These are phyloP conservation scores for Calonectria pauciramosa DNA, from an alignment of 2,329 filamentous ascomycete genomes.

Conservation along the genomic window DNA sequence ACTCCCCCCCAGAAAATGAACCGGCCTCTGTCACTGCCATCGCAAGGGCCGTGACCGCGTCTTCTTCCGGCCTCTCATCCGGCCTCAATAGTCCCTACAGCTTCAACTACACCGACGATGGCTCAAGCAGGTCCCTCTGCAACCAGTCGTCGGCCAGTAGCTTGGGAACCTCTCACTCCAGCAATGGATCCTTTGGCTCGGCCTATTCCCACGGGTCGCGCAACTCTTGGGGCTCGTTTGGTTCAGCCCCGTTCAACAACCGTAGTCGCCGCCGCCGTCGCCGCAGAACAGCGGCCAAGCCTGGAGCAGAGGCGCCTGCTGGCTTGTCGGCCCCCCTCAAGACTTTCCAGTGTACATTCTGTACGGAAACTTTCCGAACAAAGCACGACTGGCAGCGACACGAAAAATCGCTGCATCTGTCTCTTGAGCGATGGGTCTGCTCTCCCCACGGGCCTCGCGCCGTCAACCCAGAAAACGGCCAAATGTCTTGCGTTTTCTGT, in stretches of 20 bases:
- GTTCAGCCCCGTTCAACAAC: conserved; percentile 57
- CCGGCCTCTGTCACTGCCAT: conserved; percentile 71
- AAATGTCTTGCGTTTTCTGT: conserved; percentile 71
- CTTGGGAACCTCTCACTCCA: conserved; percentile 72
- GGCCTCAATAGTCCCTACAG: conserved; percentile 71
- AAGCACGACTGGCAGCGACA: conserved; percentile 80
- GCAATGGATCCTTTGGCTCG: conserved; percentile 69
- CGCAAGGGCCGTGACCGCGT: conserved; percentile 69
- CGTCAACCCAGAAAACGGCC: conserved; percentile 71
- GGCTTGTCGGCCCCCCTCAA: conserved; percentile 61
- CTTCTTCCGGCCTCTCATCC: conserved; percentile 65
- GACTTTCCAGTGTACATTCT: conserved; percentile 77
- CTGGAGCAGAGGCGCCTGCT: conserved; percentile 50
- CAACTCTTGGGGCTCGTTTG: conserved; percentile 67
- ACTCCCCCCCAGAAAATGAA: conserved; percentile 73
- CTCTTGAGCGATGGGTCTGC: conserved; percentile 76
- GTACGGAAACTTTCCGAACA: conserved; percentile 76
- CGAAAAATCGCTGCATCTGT: conserved; percentile 76
- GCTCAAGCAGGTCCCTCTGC: conserved; percentile 69
- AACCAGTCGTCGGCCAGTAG: conserved; percentile 73
- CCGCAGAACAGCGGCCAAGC: conserved; percentile 56
- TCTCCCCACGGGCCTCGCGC: conserved; percentile 69
- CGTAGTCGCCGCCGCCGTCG: conserved; percentile 65
- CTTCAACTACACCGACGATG: conserved; percentile 72
- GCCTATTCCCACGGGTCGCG: conserved; percentile 71